Base-by-base conservation (phyloP, 2,329 filamentous ascomycete species). In the Alternaria gaisen region DNA sequence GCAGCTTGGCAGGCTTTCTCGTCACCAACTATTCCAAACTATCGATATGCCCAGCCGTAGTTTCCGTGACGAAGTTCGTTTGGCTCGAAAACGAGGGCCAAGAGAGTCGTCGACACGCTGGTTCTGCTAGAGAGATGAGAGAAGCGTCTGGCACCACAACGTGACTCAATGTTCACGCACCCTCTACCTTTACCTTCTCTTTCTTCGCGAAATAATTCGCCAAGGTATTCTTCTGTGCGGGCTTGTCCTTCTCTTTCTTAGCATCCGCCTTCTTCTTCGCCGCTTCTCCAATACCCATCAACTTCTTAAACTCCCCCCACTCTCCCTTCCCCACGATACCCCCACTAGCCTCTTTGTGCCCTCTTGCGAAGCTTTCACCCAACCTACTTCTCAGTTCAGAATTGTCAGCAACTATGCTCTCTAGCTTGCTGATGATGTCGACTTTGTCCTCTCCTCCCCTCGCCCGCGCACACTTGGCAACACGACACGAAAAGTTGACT, bases 401-500 rank as follows among this genome's bases (percentile, higher is more conserved):
- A n/a, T 76, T 53, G 5, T 62, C 63, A n/a, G 60, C 67, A 6
- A 86, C 88, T 43, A 87, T 83, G 2, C 74, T 80, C 67, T 83
- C 82, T 26, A 91, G 68, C 2, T 82, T 83, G 66, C 85, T 81
- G 53, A 90, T 90, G 55, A 90, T 89, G 60, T 90, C 85, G 10
- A 90, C 85, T 1, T 86, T 84, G 3, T 83, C 82, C 2, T 69
- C 66, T 0, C 73, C 72, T 16, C 87, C 83, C 28, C 81, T 79
- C 16, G 76, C 80, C 60, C 84, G 78, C 2, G 88, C 88, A 58
- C 83, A 85, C 47, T 84, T 80, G 0, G 88, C 83, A 7, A 91
- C 78, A 2, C 89, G 84, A 64, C 89, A 91, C 1, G 86, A 89
- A 76, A 91, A 91, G 68, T 90, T 89, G 24, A 91, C 88, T 73